Percentiles rank a stretch among this genome's conserved stretches.
These are phyloP conservation scores for Eragrostis nindensis DNA, from an alignment of 176 grass and related monocot genomes.

Conservation along the genomic window DNA sequence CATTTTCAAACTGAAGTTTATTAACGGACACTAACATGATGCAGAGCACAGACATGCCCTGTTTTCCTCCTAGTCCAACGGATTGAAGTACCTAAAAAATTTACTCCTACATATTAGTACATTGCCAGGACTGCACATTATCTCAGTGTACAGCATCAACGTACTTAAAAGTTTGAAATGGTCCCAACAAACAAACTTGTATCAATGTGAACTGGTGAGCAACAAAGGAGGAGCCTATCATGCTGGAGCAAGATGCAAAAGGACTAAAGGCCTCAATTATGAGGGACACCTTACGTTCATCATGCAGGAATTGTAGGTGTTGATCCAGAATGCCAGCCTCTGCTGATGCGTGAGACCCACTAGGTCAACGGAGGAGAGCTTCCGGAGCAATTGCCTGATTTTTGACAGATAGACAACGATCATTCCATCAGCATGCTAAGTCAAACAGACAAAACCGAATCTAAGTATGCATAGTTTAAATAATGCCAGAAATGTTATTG, in stretches of 20 bases:
- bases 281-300: slow-evolving; percentile 77
- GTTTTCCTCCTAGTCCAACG: background rate
- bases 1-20: slow-evolving; percentile 28
- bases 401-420: slow-evolving; percentile 23
- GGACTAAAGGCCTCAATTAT: slow-evolving; percentile 36
- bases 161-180: slow-evolving; percentile 7
- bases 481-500: background rate
- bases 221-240: background rate
- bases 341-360: slow-evolving; percentile 66
- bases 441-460: slow-evolving; percentile 25
- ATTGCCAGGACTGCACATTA: background rate
- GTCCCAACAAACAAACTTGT: background rate
- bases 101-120: background rate
- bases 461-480: background rate
- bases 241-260: slow-evolving; percentile 18
- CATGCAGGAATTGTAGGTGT: slow-evolving; percentile 87
- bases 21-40: slow-evolving; percentile 14
- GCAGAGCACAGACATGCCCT: slow-evolving; percentile 31
- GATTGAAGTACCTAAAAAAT: background rate
- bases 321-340: slow-evolving; percentile 87
- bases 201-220: background rate
- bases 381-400: slow-evolving; percentile 60
- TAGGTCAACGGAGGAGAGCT: slow-evolving; percentile 62
- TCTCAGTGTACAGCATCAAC: background rate
- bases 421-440: background rate